Conservation (phyloP, 2,329 filamentous ascomycete species). For the Penicillium sp. region DNA sequence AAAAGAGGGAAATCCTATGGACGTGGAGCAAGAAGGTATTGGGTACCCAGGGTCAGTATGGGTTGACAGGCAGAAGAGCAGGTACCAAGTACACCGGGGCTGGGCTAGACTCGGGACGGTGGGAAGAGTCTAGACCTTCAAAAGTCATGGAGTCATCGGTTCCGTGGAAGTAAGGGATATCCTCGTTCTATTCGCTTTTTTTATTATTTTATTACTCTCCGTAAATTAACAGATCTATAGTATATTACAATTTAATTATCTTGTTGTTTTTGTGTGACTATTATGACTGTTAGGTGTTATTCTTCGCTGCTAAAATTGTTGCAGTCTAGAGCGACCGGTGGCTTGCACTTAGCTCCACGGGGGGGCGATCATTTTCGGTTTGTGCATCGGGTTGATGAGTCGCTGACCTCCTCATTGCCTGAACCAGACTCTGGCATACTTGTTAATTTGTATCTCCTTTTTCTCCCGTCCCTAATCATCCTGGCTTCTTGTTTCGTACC, state of each 20-base stretch:
- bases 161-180: background rate
- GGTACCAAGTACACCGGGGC: slow-evolving; percentile 20
- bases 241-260: no score
- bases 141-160: slow-evolving; percentile 29
- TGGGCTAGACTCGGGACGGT: slow-evolving; percentile 20
- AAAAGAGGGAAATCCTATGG: slow-evolving; percentile 15
- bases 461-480: no score
- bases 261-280: no score
- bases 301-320: background rate
- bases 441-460: background rate
- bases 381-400: slow-evolving; percentile 24
- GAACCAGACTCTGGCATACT: slow-evolving; percentile 7
- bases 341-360: slow-evolving; percentile 10
- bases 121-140: slow-evolving; percentile 23
- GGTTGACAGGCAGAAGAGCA: background rate
- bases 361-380: slow-evolving; percentile 23
- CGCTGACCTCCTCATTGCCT: slow-evolving; percentile 5
- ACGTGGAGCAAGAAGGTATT: slow-evolving; percentile 14
- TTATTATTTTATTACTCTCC: no score
- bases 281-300: background rate
- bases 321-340: slow-evolving; percentile 14
- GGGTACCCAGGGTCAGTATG: slow-evolving; percentile 21
- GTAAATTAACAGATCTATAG: background rate
- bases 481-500: background rate
- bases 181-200: background rate